Percentiles rank a stretch among this genome's conserved stretches.
Evolutionary conservation across 2,329 filamentous ascomycete genomes (phyloP).

Genomic region (Bipolaris gigantea): DNA sequence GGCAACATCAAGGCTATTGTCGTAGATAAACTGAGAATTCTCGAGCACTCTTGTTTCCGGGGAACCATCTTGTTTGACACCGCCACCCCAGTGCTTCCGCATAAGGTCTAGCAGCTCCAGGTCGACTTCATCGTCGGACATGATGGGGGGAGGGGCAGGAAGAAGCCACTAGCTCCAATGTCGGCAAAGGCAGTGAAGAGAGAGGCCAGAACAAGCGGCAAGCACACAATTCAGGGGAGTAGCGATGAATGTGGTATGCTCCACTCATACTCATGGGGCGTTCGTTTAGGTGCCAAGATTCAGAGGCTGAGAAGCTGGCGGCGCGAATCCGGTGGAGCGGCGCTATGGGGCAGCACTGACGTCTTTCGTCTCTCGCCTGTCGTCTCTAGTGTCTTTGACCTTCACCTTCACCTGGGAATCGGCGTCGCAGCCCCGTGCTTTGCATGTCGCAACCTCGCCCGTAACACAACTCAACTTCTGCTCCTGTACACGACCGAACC

Average conservation of each 20-base stretch:
- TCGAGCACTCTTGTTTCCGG: constrained; percentile 81
- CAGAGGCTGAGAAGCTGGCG: constrained; percentile 26
- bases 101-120: constrained; percentile 84
- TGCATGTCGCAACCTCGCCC: constrained; percentile 24
- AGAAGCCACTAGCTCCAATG: constrained; percentile 6
- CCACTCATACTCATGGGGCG: constrained; percentile 23
- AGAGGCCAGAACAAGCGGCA: not conserved
- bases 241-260: constrained; percentile 4
- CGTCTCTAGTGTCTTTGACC: constrained; percentile 18
- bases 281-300: constrained; percentile 28
- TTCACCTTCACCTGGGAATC: constrained; percentile 12
- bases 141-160: constrained; percentile 44
- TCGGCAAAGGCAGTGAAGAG: constrained; percentile 3
- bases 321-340: constrained; percentile 17
- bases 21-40: constrained; percentile 81
- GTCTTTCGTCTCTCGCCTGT: constrained; percentile 12
- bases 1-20: constrained; percentile 91
- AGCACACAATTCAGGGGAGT: not conserved
- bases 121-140: constrained; percentile 93
- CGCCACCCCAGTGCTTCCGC: constrained; percentile 72
- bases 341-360: constrained; percentile 25
- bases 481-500: constrained; percentile 6
- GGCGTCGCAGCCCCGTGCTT: constrained; percentile 10
- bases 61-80: constrained; percentile 56
- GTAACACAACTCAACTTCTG: constrained; percentile 11